Evolutionary conservation across 805 yeast species (phyloP), one percentile per base, ranked within the genome.

Genomic region (Kodamaea kaohsiungensis): DNA sequence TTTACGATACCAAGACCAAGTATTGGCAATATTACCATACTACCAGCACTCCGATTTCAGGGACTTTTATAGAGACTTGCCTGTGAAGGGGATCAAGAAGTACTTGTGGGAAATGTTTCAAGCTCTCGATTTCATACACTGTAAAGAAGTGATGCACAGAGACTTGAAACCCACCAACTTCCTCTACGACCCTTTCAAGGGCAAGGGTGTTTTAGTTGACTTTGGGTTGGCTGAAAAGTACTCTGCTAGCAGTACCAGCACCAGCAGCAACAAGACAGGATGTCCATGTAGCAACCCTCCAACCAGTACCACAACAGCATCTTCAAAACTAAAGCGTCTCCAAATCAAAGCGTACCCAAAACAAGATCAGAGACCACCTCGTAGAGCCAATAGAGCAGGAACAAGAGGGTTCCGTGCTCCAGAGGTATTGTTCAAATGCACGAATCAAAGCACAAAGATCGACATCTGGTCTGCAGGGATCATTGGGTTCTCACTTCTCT

Each of bases 341-440:
- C 65, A 66, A 48, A 59, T 76, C 37, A 72, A 77, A 60, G 69
- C 97, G 1, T 91, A 89, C 65, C 88, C 91, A 8, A 91, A 90
- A 65, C 89, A 89, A 62, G 99, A 95, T 72, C 83, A 83, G 49
- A 78, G 98, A 61, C 88, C 96, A 0, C 89, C 95, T 1, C 80
- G 96, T 63, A 80, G 99, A 54, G 98, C 98, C 0, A 95, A 95
- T 64, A 84, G 99, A 62, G 99, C 99, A 15, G 98, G 98, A 7
- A 91, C 98, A 0, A 79, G 98, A 61, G 98, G 98, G 0, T 91
- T 91, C 65, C 78, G 98, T 61, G 97, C 98, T 0, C 97, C 97
- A 0, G 98, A 91, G 66, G 97, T 91, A 3, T 73, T 92, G 52
- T 80, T 91, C 70, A 91, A 90, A 66, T 91, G 98, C 69, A 82